Evolutionary conservation across 495 filamentous ascomycete species (phyloP).

Genomic region (Xylaria curta): DNA sequence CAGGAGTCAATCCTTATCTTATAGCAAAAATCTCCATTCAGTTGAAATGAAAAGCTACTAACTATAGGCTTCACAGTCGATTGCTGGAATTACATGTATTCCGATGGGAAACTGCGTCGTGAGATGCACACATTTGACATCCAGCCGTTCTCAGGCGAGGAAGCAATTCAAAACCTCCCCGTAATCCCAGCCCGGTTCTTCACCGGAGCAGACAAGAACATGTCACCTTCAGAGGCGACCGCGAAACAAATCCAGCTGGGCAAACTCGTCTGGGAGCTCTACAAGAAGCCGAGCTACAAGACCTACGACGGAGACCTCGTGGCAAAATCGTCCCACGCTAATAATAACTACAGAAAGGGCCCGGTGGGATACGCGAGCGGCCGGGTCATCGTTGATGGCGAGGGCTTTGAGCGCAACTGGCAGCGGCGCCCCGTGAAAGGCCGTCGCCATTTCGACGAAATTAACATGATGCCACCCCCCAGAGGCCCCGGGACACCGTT

Average conservation of each 20-base stretch:
- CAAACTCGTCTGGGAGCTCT: slow-evolving; percentile 47
- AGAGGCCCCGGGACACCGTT: background rate
- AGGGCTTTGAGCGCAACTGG: slow-evolving; percentile 39
- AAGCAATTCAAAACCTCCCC: slow-evolving; percentile 39
- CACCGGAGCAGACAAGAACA: slow-evolving; percentile 23
- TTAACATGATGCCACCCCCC: no score
- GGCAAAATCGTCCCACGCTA: slow-evolving; percentile 8
- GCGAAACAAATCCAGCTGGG: slow-evolving; percentile 41
- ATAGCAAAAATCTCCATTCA: background rate
- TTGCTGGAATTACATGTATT: slow-evolving; percentile 46
- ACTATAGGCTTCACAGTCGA: slow-evolving; percentile 5
- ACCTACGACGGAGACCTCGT: slow-evolving; percentile 44
- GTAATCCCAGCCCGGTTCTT: slow-evolving; percentile 47
- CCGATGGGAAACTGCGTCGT: slow-evolving; percentile 34
- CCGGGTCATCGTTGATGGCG: slow-evolving; percentile 47
- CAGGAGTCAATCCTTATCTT: background rate
- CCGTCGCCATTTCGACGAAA: background rate
- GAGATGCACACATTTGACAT: slow-evolving; percentile 39
- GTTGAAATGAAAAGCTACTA: background rate
- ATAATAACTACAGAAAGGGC: slow-evolving; percentile 13
- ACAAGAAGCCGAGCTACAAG: slow-evolving; percentile 45
- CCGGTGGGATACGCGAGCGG: slow-evolving; percentile 39
- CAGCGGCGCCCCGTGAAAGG: slow-evolving; percentile 24
- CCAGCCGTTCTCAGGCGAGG: slow-evolving; percentile 42
- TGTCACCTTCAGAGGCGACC: slow-evolving; percentile 22